phyloP scores from a whole-genome alignment of 23 red algal genomes.

The Cyanidium caldarium region DNA sequence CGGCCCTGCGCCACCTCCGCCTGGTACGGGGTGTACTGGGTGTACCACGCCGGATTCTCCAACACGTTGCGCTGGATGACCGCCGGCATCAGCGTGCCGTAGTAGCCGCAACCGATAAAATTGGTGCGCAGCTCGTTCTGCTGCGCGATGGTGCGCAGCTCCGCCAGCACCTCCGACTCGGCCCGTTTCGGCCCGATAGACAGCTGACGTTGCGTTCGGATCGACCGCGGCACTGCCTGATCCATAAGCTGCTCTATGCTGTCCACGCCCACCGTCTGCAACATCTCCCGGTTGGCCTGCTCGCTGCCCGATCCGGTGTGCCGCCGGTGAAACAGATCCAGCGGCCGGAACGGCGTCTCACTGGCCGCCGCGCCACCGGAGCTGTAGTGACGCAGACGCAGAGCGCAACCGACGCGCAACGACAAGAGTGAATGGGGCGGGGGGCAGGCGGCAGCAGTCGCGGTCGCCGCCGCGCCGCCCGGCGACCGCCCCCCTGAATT shows the following conservation, averaged over 20 bases:
- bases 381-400: too few species aligned
- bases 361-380: too few species aligned
- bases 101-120: constrained; percentile 96
- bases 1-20: constrained; percentile 94
- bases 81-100: constrained; percentile 68
- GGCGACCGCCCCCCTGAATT: too few species aligned
- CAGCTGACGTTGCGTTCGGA: constrained; percentile 37
- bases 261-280: constrained; percentile 30
- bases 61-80: constrained; percentile 82
- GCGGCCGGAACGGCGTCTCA: constrained; percentile 33
- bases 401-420: too few species aligned
- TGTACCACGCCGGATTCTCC: constrained; percentile 99
- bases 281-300: constrained; percentile 35
- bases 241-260: constrained; percentile 71
- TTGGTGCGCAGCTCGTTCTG: constrained; percentile 78
- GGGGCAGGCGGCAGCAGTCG: too few species aligned
- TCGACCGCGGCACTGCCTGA: constrained; percentile 61
- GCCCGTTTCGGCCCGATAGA: constrained; percentile 43
- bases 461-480: too few species aligned
- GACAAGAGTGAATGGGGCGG: too few species aligned
- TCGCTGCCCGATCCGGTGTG: constrained; percentile 67
- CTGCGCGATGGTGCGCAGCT: constrained; percentile 41
- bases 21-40: constrained; percentile 99
- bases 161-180: constrained; percentile 72
- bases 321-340: constrained; percentile 58